These are phyloP conservation scores for Oryza glumipatula DNA, from an alignment of 176 grass and related monocot genomes.

Conservation along the genomic window DNA sequence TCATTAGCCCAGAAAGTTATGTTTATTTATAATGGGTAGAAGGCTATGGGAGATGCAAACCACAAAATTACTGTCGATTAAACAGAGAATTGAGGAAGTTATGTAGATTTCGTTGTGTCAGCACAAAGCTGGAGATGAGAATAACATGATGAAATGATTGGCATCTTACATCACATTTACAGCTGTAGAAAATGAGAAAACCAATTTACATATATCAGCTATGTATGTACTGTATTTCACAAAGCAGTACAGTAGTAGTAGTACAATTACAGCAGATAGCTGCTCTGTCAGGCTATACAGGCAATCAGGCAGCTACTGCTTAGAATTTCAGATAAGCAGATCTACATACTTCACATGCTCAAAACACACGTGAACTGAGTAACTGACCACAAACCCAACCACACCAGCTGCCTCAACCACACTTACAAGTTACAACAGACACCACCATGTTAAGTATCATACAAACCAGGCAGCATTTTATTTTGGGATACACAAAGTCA, in stretches of 20 bases:
- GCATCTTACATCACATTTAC: neutral
- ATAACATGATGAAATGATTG: neutral
- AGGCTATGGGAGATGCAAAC: neutral
- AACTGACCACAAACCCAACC: neutral
- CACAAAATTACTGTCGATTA: neutral
- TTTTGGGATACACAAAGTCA: neutral
- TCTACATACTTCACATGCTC: neutral
- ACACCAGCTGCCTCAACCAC: neutral
- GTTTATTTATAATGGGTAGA: neutral
- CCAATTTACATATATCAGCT: neutral
- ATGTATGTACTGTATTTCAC: neutral
- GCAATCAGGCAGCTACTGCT: neutral
- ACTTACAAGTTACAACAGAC: neutral
- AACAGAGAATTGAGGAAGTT: neutral
- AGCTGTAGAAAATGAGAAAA: neutral
- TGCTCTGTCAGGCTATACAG: conserved; percentile 20
- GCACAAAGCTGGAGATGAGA: neutral
- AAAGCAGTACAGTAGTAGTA: neutral
- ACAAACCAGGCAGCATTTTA: neutral
- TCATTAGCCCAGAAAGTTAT: neutral
- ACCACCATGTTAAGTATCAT: neutral
- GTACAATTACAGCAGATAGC: neutral
- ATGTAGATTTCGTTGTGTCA: too few species aligned
- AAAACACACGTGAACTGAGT: neutral
- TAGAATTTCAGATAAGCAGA: neutral